phyloP scores from a whole-genome alignment of 2,329 filamentous ascomycete genomes.

The Aspergillus thermomutatus region DNA sequence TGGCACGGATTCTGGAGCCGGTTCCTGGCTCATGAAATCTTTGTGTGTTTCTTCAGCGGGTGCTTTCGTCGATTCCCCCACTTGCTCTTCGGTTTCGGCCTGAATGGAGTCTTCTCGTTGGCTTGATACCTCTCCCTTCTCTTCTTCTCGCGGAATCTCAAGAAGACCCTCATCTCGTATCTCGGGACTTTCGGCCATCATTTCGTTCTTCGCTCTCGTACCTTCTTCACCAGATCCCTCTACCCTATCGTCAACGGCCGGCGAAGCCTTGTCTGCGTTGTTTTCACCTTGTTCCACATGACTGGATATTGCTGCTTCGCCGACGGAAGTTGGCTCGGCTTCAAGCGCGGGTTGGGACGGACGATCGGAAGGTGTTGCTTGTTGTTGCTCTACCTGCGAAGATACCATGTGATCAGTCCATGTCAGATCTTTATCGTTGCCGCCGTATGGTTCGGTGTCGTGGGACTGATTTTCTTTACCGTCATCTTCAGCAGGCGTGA shows the following conservation, averaged over 20 bases:
- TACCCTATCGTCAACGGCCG: slow-evolving; percentile 3
- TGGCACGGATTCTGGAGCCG: background rate
- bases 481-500: slow-evolving; percentile 38
- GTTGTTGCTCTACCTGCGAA: slow-evolving; percentile 43
- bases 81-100: background rate
- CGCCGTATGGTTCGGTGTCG: slow-evolving; percentile 35
- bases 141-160: background rate
- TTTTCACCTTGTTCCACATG: slow-evolving; percentile 1
- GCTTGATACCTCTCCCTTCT: background rate
- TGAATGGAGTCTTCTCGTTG: background rate
- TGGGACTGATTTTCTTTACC: slow-evolving; percentile 46
- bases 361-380: slow-evolving; percentile 32
- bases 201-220: background rate
- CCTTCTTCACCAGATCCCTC: slow-evolving; percentile 3
- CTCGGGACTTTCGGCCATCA: background rate
- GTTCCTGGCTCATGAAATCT: background rate
- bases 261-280: slow-evolving; percentile 1
- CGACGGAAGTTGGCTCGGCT: slow-evolving; percentile 14
- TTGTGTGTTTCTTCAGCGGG: background rate
- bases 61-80: background rate
- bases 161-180: background rate
- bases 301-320: slow-evolving; percentile 11
- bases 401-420: slow-evolving; percentile 45
- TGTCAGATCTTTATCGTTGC: slow-evolving; percentile 36
- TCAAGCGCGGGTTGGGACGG: slow-evolving; percentile 30